Base-by-base conservation (phyloP, 495 filamentous ascomycete species). In the Neurospora intermedia region DNA sequence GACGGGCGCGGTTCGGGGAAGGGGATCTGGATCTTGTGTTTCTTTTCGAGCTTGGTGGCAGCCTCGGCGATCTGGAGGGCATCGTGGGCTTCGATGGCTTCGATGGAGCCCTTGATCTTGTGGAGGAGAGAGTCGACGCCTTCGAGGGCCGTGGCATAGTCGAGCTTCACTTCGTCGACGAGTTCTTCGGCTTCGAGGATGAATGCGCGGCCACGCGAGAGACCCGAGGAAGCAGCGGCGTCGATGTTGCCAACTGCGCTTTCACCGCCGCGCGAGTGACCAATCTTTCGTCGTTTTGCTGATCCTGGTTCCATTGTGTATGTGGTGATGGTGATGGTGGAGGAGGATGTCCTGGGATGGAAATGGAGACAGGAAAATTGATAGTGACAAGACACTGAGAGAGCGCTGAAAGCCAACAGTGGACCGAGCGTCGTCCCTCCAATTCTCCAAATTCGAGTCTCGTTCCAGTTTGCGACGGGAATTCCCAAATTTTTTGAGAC, bases 161-260 rank as follows among this genome's bases (percentile, higher is more conserved):
- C 87, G 38, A 91, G 86, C 78, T 86, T 86, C 46, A 92, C 85
- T 72, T 92, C 89, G 27, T 85, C 82, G 74, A 98, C 78, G 59
- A 99, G 82, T 76, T 97, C 94, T 73, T 97, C 92, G 31, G 94
- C 87, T 82, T 98, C 92, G 41, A 99, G 83, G 76, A 95, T 91
- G 83, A 98, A 97, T 75, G 93, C 84, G 77, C 87, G 92, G 40
- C 81, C 77, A 43, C 81, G 78, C 0, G 82, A 83, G 42, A 81
- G 73, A 46, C 81, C 82, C 0, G 80, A 75, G 8, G 76, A 70
- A 8, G 75, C 79, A 4, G 76, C 76, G 7, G 77, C 71, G 48
- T 81, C 77, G 20, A 83, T 77, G 39, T 74, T 76, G 16, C 75
- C 73, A 15, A 81, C 75, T 2, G 76, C 74, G 23, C 74, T 70